Evolutionary conservation across 805 yeast species (phyloP).

Genomic region (Ogataea minuta): DNA sequence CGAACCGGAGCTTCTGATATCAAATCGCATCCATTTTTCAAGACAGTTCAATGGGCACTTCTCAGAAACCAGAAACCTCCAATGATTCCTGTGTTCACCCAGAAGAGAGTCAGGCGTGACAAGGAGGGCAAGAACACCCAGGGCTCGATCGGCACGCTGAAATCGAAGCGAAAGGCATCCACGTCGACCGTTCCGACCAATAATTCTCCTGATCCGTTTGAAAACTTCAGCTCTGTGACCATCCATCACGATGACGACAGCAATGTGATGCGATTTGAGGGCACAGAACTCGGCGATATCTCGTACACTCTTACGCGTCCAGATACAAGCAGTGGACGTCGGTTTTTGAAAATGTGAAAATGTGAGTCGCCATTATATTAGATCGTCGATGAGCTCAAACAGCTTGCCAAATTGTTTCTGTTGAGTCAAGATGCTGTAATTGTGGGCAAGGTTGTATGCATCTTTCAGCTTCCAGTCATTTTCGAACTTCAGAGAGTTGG

Average conservation of each 20-base stretch:
- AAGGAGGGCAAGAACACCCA: slow-evolving; percentile 22
- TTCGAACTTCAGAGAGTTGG: slow-evolving; percentile 32
- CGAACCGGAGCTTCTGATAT: slow-evolving; percentile 94
- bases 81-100: slow-evolving; percentile 75
- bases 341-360: slow-evolving; percentile 31
- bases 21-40: slow-evolving; percentile 88
- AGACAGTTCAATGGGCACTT: slow-evolving; percentile 92
- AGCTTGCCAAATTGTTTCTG: slow-evolving; percentile 12
- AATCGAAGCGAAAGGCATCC: slow-evolving; percentile 33
- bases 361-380: slow-evolving; percentile 2
- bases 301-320: slow-evolving; percentile 50
- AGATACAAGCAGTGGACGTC: slow-evolving; percentile 29
- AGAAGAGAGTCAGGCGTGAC: slow-evolving; percentile 21
- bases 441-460: slow-evolving; percentile 12
- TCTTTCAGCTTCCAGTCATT: slow-evolving; percentile 19
- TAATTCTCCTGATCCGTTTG: slow-evolving; percentile 65
- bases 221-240: slow-evolving; percentile 81
- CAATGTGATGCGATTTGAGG: slow-evolving; percentile 47
- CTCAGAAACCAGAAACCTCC: slow-evolving; percentile 93
- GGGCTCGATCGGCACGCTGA: slow-evolving; percentile 45
- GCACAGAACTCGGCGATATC: slow-evolving; percentile 50
- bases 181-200: slow-evolving; percentile 24
- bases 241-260: slow-evolving; percentile 65
- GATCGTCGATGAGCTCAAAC: slow-evolving; percentile 22
- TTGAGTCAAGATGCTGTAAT: slow-evolving; percentile 1